Evolutionary conservation across 352 stramenopile genomes (phyloP).

Genomic region (Peronospora belbahrii): DNA sequence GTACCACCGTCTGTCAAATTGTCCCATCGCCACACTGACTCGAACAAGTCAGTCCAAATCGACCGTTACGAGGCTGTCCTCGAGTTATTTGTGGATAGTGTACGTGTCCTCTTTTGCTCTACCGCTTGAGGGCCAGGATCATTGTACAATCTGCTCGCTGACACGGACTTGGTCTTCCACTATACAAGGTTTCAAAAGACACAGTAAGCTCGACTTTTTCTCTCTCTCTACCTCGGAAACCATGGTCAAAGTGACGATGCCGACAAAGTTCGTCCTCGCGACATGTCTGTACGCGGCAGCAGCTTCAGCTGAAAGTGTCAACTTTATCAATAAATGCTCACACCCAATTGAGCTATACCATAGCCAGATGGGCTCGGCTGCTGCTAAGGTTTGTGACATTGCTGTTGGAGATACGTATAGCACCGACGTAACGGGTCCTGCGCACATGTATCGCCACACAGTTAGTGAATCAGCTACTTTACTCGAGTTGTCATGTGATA

Average conservation of each 20-base stretch:
- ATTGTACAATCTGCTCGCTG: slow-evolving; percentile 29
- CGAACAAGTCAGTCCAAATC: slow-evolving; percentile 12
- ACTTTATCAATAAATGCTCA: slow-evolving; percentile 41
- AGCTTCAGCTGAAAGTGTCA: slow-evolving; percentile 21
- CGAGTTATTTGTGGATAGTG: not conserved
- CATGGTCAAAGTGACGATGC: slow-evolving; percentile 28
- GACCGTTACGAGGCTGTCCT: slow-evolving; percentile 11
- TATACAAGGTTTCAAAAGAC: no score
- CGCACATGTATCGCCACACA: slow-evolving; percentile 49
- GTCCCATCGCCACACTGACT: slow-evolving; percentile 10
- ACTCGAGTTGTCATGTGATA: slow-evolving; percentile 26
- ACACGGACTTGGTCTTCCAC: slow-evolving; percentile 9
- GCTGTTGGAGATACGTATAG: slow-evolving; percentile 7
- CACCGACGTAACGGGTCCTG: slow-evolving; percentile 16
- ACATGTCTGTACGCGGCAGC: slow-evolving; percentile 16
- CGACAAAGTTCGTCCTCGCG: slow-evolving; percentile 14
- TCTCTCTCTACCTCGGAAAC: not conserved
- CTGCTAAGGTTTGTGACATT: slow-evolving; percentile 19
- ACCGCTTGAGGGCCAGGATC: not conserved
- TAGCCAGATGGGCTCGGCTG: slow-evolving; percentile 23
- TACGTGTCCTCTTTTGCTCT: not conserved
- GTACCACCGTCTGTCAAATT: not conserved
- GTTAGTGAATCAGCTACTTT: slow-evolving; percentile 28
- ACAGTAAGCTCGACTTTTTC: not conserved
- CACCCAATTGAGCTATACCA: slow-evolving; percentile 32